Conservation (phyloP, 768 basidiomycete species). For the Mycena rebaudengoi region DNA sequence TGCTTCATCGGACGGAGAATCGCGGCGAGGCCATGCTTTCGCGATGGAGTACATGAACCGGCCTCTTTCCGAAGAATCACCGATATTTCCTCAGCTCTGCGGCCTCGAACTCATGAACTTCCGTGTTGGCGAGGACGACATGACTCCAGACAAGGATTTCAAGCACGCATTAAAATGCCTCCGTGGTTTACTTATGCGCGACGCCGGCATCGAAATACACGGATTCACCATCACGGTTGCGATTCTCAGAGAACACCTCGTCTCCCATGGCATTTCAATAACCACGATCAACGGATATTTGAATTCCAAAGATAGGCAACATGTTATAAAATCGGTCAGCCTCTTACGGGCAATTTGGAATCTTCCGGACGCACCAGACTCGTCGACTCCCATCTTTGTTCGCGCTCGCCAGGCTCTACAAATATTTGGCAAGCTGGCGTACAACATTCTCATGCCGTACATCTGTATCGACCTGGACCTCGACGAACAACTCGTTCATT, state of each 20-base stretch:
- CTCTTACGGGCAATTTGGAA: conserved; percentile 36
- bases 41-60: conserved; percentile 8
- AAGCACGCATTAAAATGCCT: background rate
- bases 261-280: background rate
- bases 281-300: conserved; percentile 24
- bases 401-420: conserved; percentile 30
- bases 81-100: background rate
- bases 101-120: background rate
- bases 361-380: conserved; percentile 25
- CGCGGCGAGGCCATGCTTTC: background rate
- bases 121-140: background rate
- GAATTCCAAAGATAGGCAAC: conserved; percentile 41
- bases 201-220: background rate
- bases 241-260: background rate
- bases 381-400: conserved; percentile 23
- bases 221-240: background rate
- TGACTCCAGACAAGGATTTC: background rate
- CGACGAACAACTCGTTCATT: conserved; percentile 39
- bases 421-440: conserved; percentile 28
- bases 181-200: background rate
- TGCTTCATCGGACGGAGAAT: conserved; percentile 4
- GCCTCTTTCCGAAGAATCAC: background rate
- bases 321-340: conserved; percentile 37
- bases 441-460: conserved; percentile 39
- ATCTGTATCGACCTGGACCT: conserved; percentile 37